A percentile compares a stretch with the other conserved stretches of the same genome.
Evolutionary conservation across 306 rosid species (phyloP).

Genomic region (Aeschynomene evenia): DNA sequence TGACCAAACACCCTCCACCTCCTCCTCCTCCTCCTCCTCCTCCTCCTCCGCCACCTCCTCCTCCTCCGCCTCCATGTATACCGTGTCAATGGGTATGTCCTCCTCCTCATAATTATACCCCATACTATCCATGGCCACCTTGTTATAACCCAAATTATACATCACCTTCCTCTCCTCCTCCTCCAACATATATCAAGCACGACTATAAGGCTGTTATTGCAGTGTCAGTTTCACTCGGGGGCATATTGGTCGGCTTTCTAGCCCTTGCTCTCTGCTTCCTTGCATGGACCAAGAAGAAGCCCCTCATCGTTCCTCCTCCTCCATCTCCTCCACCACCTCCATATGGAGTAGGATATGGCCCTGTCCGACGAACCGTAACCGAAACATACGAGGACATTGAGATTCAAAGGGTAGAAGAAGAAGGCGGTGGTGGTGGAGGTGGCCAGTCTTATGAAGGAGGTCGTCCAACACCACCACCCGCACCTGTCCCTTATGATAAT

Average conservation of each 20-base stretch:
- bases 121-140: too few relatives aligned
- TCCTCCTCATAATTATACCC: neutral
- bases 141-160: neutral
- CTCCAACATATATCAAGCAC: neutral
- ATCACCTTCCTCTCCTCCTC: too few relatives aligned
- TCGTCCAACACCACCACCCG: too few relatives aligned
- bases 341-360: neutral
- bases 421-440: neutral
- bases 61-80: neutral
- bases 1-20: neutral
- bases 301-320: conserved; percentile 38
- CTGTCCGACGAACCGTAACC: neutral
- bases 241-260: conserved; percentile 51
- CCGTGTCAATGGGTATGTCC: neutral
- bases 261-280: conserved; percentile 44
- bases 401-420: neutral
- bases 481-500: neutral
- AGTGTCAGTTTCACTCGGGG: conserved; percentile 52
- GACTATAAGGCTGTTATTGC: conserved; percentile 48
- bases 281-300: conserved; percentile 50
- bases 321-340: conserved; percentile 31
- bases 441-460: neutral
- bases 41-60: neutral
- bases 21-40: conserved; percentile 5
- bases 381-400: neutral